Evolutionary conservation across 257 asterid genomes (phyloP), one percentile per base, ranked within the genome.

Genomic region (Solanum virginianum): DNA sequence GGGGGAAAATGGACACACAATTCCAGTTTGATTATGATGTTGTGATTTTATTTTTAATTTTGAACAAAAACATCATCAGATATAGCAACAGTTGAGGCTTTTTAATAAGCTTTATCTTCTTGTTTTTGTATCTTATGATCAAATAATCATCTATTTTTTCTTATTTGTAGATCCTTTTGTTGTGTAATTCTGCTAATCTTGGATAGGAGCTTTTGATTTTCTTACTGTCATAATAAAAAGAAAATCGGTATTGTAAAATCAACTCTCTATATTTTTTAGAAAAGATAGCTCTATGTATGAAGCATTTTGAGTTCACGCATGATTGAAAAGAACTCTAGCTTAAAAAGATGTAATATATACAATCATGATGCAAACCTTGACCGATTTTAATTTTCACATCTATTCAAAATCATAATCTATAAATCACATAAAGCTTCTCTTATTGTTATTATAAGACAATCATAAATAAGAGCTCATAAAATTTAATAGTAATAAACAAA

Each of bases 11-110:
- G 75, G 5, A 24, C 69, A 89, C 71, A 86, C 93, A 8, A 88
- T 89, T 54, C 87, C 91, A 1, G 82, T 88, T 85, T 88, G 70
- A 57, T 80, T 65, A 26, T 26, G 72, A 13, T 65, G 74, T 66
- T 29, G 47, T 29, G 15, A 29, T 29, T 54, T 54, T 55, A 55
- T 56, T 16, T 56, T 15, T 59, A 3, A 3, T 2, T 29, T 36
- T 36, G 24, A 36, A 1, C 12, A 32, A 36, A 65, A 68, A 29
- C 5, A 1, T 75, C 82, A 49, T 75, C 15, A 24, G 8, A 74
- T 75, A 47, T 22, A 14, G 45, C 81, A 77, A 53, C 49, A 77
- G 15, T 8, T 26, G 20, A 77, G n/a, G 47, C 63, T 24, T 51
- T 39, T 45, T 43, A n/a, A 24, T 72, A 3, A 24, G 45, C 47